Conservation (phyloP, 1,284 basidiomycete genomes). For the Ganoderma lucidum region DNA sequence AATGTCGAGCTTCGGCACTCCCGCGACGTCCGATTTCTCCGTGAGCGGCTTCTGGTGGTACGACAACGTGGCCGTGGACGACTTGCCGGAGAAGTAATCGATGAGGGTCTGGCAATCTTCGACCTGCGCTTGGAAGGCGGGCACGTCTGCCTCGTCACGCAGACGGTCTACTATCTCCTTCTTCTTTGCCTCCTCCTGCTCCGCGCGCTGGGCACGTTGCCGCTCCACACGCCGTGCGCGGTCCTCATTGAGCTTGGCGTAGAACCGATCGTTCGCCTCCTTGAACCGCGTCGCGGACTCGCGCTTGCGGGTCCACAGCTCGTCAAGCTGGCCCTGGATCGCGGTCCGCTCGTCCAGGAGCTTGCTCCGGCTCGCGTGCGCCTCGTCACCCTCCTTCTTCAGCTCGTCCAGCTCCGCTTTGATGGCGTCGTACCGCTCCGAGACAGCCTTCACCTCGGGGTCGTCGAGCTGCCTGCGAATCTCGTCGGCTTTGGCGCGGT, state of each 20-base stretch:
- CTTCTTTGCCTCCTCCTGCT: slow-evolving; percentile 86
- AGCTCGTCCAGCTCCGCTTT: slow-evolving; percentile 89
- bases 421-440: slow-evolving; percentile 86
- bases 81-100: slow-evolving; percentile 87
- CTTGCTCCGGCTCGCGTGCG: slow-evolving; percentile 82
- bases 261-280: slow-evolving; percentile 85
- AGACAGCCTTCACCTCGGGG: slow-evolving; percentile 86
- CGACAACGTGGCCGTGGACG: slow-evolving; percentile 54
- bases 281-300: slow-evolving; percentile 77
- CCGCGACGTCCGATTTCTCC: slow-evolving; percentile 60
- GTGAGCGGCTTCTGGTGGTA: slow-evolving; percentile 42
- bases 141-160: slow-evolving; percentile 90
- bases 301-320: slow-evolving; percentile 82
- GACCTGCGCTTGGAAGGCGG: slow-evolving; percentile 94
- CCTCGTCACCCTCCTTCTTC: slow-evolving; percentile 89
- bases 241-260: slow-evolving; percentile 85
- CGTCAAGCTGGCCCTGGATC: slow-evolving; percentile 76
- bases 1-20: slow-evolving; percentile 86
- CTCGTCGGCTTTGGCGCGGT: slow-evolving; percentile 81
- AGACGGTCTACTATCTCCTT: slow-evolving; percentile 83
- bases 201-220: slow-evolving; percentile 81
- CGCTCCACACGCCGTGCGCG: slow-evolving; percentile 86
- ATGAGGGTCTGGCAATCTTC: slow-evolving; percentile 97
- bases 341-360: slow-evolving; percentile 90
- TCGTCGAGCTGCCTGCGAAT: slow-evolving; percentile 90